Base-by-base conservation (phyloP, 2,329 filamentous ascomycete species). In the Rachicladosporium sp. region DNA sequence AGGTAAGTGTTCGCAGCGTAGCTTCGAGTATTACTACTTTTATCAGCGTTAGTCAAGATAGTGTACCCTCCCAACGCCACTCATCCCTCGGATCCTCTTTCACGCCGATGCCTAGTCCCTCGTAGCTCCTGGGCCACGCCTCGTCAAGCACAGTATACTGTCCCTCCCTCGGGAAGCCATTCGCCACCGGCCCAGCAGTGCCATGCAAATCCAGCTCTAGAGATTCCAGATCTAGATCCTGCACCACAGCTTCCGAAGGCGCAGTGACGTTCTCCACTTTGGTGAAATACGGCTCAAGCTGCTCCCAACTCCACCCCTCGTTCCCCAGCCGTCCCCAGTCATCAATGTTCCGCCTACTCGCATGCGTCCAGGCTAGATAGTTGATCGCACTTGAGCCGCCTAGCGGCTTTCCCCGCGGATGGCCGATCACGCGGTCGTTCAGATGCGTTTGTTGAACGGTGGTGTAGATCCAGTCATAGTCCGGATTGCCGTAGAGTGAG, bases 291-390 rank as follows among this genome's bases (percentile, higher is more conserved):
- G 50, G 52, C 2, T 52, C 40, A 4, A 60, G 8, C 6, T 47
- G 50, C 8, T 55, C 51, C 27, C 50, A 59, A 0, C 42, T 50
- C 38, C 52, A 61, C 34, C 46, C 52, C 11, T 53, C 39, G 35
- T 62, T 59, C 4, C 49, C 56, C 1, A 60, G 6, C 27, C 59
- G 46, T 0, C 55, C 55, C 58, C 55, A 60, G 9, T 48, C 58
- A 46, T 63, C 53, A 33, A 61, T 58, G 44, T 59, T 47, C 15
- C 37, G 34, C 35, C 58, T 44, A 27, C 46, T 50, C n/a, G 44
- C 50, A n/a, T 39, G 39, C 27, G 41, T 45, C 34, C 32, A 47
- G 10, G 38, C 37, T 15, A 39, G 40, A 23, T 41, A 46, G 35
- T 44, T 46, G 10, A 45, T 39, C 6, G 43, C 39, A 36, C 41